Evolutionary conservation across 1,139 yeast species (phyloP).

Genomic region (Candida pseudoviswanathii): DNA sequence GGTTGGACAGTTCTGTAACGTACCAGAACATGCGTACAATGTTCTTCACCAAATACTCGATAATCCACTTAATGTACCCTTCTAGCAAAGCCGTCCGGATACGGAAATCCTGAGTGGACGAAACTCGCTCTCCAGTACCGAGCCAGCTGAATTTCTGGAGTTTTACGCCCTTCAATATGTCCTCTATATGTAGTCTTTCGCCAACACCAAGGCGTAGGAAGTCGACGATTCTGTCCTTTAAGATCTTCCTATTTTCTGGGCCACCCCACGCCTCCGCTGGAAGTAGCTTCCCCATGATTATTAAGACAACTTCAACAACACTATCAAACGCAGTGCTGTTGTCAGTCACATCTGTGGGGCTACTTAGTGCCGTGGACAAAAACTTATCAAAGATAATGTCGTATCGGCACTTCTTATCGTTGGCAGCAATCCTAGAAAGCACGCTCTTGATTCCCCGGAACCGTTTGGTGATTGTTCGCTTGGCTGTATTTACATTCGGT

Average conservation of each 20-base stretch:
- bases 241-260: constrained; percentile 41
- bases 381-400: constrained; percentile 12
- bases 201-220: constrained; percentile 41
- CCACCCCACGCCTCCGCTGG: constrained; percentile 63
- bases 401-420: constrained; percentile 29
- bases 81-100: constrained; percentile 35
- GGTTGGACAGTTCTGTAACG: constrained; percentile 59
- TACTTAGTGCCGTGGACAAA: constrained; percentile 9
- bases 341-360: constrained; percentile 17
- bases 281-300: constrained; percentile 48
- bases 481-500: not conserved
- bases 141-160: constrained; percentile 52
- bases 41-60: constrained; percentile 46
- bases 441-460: constrained; percentile 8
- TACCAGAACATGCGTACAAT: constrained; percentile 63
- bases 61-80: constrained; percentile 61
- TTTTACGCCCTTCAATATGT: constrained; percentile 31
- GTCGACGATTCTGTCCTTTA: constrained; percentile 39
- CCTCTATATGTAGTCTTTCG: constrained; percentile 27
- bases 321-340: constrained; percentile 24
- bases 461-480: constrained; percentile 7
- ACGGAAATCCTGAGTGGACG: constrained; percentile 40
- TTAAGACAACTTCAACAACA: constrained; percentile 44
- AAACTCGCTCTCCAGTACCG: constrained; percentile 24
- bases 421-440: constrained; percentile 15